phyloP scores from a whole-genome alignment of 768 basidiomycete genomes.

The Mrakia blollopis region DNA sequence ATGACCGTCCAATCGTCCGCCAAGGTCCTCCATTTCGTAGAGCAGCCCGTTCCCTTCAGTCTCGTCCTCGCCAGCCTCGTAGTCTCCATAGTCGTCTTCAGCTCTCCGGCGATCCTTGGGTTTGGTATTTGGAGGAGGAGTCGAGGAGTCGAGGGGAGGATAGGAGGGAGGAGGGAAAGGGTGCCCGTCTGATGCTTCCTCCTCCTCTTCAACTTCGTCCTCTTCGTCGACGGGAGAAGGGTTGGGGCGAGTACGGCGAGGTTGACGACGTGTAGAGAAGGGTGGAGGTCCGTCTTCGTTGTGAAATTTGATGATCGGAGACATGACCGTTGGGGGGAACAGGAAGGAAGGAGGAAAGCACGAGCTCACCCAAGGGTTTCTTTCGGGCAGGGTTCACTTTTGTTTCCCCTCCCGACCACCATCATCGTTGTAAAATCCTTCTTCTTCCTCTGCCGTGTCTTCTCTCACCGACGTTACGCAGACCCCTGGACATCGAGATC shows the following conservation, averaged over 20 bases:
- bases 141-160: not conserved
- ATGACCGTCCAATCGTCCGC: not conserved
- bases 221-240: not conserved
- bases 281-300: constrained; percentile 18
- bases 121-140: not conserved
- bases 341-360: not conserved
- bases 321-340: constrained; percentile 8
- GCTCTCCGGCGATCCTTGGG: not conserved
- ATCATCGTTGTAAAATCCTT: not conserved
- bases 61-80: constrained; percentile 13
- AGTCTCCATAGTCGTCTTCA: constrained; percentile 7
- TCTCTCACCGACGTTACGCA: not conserved
- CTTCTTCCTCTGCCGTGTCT: not conserved
- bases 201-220: not conserved
- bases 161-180: not conserved
- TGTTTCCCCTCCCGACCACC: not conserved
- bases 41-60: constrained; percentile 21
- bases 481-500: not conserved
- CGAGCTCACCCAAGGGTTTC: not conserved
- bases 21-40: constrained; percentile 31
- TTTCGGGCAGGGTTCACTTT: not conserved
- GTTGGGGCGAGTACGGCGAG: not conserved
- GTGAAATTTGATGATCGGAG: constrained; percentile 30
- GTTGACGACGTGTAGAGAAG: not conserved
- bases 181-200: constrained; percentile 6